Conservation (phyloP, 768 basidiomycete genomes). For the Crepidotus variabilis region DNA sequence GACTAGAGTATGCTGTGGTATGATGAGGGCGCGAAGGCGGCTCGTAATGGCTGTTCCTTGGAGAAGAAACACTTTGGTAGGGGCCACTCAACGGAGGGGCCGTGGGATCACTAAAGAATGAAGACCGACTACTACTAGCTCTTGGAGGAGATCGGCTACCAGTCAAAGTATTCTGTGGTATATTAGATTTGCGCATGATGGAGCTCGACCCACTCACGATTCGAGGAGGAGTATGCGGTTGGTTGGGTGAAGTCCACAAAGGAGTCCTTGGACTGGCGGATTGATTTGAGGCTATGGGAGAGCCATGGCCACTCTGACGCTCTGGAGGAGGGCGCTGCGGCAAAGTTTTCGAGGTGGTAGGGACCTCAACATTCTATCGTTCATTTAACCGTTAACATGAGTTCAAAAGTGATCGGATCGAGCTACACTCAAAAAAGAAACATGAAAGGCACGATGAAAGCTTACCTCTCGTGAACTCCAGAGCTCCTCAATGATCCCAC, state of each 20-base stretch:
- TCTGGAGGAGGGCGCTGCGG: background rate
- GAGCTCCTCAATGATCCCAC: constrained; percentile 24
- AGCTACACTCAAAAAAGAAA: background rate
- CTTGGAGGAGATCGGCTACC: constrained; percentile 6
- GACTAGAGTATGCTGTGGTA: background rate
- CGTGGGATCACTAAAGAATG: background rate
- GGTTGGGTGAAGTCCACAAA: background rate
- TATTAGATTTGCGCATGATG: background rate
- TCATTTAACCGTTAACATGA: background rate
- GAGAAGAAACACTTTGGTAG: background rate
- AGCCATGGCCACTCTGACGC: background rate
- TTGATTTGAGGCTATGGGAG: background rate
- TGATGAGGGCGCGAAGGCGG: constrained; percentile 1
- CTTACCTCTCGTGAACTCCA: constrained; percentile 27
- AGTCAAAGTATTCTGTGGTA: background rate
- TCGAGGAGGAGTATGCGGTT: background rate
- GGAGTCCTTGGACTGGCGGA: background rate
- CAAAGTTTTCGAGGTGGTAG: background rate
- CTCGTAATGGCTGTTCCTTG: constrained; percentile 2
- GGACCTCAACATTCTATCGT: constrained; percentile 18
- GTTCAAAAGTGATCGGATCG: background rate
- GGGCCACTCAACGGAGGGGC: background rate
- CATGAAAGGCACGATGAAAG: background rate
- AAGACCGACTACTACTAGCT: background rate
- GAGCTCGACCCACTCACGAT: background rate